Base-by-base conservation (phyloP, 2,329 filamentous ascomycete genomes). In the Alternaria angustiovoidea region DNA sequence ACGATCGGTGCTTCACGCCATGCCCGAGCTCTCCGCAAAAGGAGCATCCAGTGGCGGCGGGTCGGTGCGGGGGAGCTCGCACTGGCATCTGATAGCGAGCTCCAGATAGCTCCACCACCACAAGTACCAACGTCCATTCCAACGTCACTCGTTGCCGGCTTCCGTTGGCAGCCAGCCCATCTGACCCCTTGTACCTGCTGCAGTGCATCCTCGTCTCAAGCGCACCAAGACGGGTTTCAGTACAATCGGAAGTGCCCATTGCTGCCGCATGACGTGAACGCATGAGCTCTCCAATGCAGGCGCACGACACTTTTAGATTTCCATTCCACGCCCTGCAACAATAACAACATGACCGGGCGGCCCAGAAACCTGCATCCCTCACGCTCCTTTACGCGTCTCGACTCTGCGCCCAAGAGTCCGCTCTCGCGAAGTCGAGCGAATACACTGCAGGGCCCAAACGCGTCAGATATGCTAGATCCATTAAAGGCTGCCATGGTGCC, bases 371-470 rank as follows among this genome's bases (percentile, higher is more conserved):
- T 82, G 20, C 80, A 82, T 46, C 68, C 78, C 47, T 80, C 82
- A 39, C 76, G 79, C 46, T 85, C 83, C 32, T 86, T 86, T 69
- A 82, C 80, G 6, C 81, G 83, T 24, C 78, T 85, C 44, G 82
- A 84, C 46, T 66, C 78, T 8, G 56, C 71, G 18, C 59, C 70
- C 22, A 68, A 75, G 57, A 71, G 70, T 18, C 73, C 80, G 7
- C 68, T 76, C 16, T 71, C 74, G 32, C 78, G 81, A 42, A 81
- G 78, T 64, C 73, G 82, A 69, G 81, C 82, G 16, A 82, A 77
- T 68, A 85, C 83, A 2, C 68, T 84, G 26, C 81, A 82, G 65
- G 78, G 75, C 9, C 70, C 78, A 14, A 74, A 78, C 38, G 78
- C 80, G 34, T 72, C 81, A 6, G 75, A 81, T 44, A 78, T 83